Conservation (phyloP, 768 basidiomycete genomes). For the Auriscalpium microsporum region DNA sequence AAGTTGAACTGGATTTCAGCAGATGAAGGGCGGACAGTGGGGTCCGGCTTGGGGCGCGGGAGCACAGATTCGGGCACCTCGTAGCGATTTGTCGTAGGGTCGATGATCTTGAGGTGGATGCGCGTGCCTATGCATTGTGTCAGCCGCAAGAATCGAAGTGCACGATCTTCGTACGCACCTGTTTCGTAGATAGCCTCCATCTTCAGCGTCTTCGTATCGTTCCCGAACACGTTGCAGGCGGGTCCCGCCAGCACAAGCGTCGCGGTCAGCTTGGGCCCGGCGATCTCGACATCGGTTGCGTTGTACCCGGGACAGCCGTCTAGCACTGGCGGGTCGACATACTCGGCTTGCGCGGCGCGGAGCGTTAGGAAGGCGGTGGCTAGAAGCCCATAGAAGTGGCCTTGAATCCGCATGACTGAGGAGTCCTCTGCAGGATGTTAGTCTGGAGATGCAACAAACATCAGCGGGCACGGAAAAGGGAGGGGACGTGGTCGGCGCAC, state of each 20-base stretch:
- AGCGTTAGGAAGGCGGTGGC: too few relatives aligned
- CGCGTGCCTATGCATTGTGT: constrained; percentile 33
- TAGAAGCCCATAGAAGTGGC: too few relatives aligned
- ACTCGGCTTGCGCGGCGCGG: constrained; percentile 13
- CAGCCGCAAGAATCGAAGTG: background rate
- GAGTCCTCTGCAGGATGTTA: too few relatives aligned
- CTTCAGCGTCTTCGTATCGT: constrained; percentile 38
- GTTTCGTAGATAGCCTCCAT: constrained; percentile 54
- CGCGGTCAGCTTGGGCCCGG: constrained; percentile 36
- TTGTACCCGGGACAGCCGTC: constrained; percentile 57
- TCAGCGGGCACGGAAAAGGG: too few relatives aligned
- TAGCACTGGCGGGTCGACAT: constrained; percentile 24
- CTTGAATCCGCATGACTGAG: too few relatives aligned
- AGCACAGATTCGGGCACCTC: constrained; percentile 58
- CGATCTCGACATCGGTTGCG: constrained; percentile 34
- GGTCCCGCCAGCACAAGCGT: constrained; percentile 41
- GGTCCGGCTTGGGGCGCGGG: constrained; percentile 38
- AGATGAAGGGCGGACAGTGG: constrained; percentile 20
- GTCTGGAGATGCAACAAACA: too few relatives aligned
- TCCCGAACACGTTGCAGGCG: constrained; percentile 52
- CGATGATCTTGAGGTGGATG: constrained; percentile 57
- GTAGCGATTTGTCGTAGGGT: constrained; percentile 41
- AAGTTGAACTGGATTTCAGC: constrained; percentile 52
- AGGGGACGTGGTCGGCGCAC: too few relatives aligned
- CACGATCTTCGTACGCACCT: constrained; percentile 21